Conservation (phyloP, 306 rosid genomes). For the Sicyos edulis region DNA sequence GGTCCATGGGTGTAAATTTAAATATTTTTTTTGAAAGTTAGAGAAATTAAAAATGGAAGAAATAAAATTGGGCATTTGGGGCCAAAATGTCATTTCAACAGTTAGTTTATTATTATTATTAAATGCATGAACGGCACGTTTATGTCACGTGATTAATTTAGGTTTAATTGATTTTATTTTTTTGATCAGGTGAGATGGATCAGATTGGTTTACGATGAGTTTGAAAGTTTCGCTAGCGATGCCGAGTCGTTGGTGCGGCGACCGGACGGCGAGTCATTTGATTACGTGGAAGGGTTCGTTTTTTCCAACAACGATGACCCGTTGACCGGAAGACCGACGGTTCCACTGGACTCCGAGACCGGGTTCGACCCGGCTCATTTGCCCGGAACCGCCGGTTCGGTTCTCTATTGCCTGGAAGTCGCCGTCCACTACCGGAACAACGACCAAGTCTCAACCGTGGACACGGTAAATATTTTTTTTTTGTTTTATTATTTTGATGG, state of each 20-base stretch:
- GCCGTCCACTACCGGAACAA: slow-evolving; percentile 54
- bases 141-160: slow-evolving; percentile 17
- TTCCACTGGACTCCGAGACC: slow-evolving; percentile 44
- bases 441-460: slow-evolving; percentile 39
- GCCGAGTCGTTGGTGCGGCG: slow-evolving; percentile 68
- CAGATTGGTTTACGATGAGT: slow-evolving; percentile 71
- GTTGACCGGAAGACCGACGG: slow-evolving; percentile 61
- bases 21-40: too few species aligned
- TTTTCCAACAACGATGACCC: slow-evolving; percentile 67
- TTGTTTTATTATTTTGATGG: too few species aligned
- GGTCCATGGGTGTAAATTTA: too few species aligned
- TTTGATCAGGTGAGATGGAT: slow-evolving; percentile 80
- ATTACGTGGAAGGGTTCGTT: slow-evolving; percentile 93
- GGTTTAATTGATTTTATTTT: background rate
- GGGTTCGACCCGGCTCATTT: slow-evolving; percentile 41
- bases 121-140: slow-evolving; percentile 20
- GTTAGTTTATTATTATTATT: too few species aligned
- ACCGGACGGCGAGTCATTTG: slow-evolving; percentile 60
- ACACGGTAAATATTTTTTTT: slow-evolving; percentile 42
- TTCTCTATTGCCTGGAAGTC: slow-evolving; percentile 81
- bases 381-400: slow-evolving; percentile 48
- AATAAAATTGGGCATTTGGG: too few species aligned
- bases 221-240: slow-evolving; percentile 58
- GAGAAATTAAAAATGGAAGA: too few species aligned
- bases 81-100: too few species aligned